These are phyloP conservation scores for Panaeolus papilionaceus DNA, from an alignment of 768 basidiomycete genomes.

Conservation along the genomic window DNA sequence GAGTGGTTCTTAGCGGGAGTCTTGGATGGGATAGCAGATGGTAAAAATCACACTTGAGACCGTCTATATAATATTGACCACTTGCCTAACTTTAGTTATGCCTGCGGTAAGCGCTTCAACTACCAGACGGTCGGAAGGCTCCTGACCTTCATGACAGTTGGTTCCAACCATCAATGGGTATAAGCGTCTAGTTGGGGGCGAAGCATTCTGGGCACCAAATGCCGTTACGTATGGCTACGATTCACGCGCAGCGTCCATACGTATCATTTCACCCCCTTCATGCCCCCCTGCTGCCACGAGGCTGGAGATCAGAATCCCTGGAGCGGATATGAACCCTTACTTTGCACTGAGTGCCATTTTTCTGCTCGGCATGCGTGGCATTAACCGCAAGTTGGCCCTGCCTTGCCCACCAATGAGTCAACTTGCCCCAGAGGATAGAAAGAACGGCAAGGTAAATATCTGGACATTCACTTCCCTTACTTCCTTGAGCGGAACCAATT, in stretches of 20 bases:
- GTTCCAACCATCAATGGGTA: conserved; percentile 96
- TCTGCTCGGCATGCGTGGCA: conserved; percentile 85
- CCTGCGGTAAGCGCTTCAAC: conserved; percentile 64
- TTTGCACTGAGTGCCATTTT: conserved; percentile 90
- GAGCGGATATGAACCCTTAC: conserved; percentile 97
- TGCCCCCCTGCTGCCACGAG: conserved; percentile 84
- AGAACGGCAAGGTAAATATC: conserved; percentile 55
- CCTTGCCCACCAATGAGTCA: conserved; percentile 74
- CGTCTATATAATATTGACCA: background rate
- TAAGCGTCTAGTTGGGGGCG: conserved; percentile 93
- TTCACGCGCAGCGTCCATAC: conserved; percentile 89
- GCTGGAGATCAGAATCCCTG: conserved; percentile 93
- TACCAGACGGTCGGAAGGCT: background rate
- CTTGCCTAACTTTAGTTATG: conserved; percentile 57
- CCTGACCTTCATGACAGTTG: conserved; percentile 46
- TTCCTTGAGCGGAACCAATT: conserved; percentile 7
- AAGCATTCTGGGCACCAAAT: conserved; percentile 94
- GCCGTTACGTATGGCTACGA: conserved; percentile 96
- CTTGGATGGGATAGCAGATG: conserved; percentile 87
- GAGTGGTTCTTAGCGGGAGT: conserved; percentile 97
- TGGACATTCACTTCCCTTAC: background rate
- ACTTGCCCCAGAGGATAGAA: conserved; percentile 60
- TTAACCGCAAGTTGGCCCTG: conserved; percentile 74
- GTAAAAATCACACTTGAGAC: conserved; percentile 46
- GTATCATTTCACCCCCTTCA: conserved; percentile 92